Evolutionary conservation across 371 early-diverging fungal genomes (phyloP), one percentile per base, ranked within the genome.

Genomic region (Modicella reniformis): DNA sequence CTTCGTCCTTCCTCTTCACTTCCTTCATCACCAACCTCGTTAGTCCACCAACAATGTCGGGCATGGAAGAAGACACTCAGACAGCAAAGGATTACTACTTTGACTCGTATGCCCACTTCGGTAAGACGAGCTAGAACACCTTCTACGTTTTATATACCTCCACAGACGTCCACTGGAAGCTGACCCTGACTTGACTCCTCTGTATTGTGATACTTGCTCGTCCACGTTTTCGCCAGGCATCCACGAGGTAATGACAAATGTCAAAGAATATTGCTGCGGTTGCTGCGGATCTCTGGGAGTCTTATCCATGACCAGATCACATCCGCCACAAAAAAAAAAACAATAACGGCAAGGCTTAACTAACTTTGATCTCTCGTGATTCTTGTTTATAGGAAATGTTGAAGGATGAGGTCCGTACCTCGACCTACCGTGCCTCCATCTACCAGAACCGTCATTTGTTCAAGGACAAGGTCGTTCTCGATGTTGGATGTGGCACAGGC

Each of bases 401-500:
- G 57, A 94, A 96, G 87, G 99, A 98, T 82, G 88, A 90, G 75
- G 96, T 98, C 51, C 92, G 99, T 58, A 98, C 99, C n/a, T 80
- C 91, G 70, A 91, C 93, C 57, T 98, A 98, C 85, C 94, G 96
- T 71, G 88, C 92, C 65, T 91, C 96, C 55, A 95, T 98, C 61
- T 90, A 92, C 84, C 86, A 94, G 73, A 98, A 97, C 90, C 92
- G 93, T 84, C 94, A 95, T 80, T 84, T 94, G 54, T 98, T 98
- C 89, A 90, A 95, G 82, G 95, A 91, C 84, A 98, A 98, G 89
- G 87, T 96, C 58, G 99, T 98, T 33, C 88, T 98, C 53, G 99
- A 98, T 83, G 96, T 98, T 40, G 99, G 99, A 59, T 98, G 99
- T 72, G 99, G 98, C 67, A 98, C 98, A 30, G 98, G 95, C 60